Evolutionary conservation across 257 asterid genomes (phyloP).

Genomic region (Solanum corneliomulleri): DNA sequence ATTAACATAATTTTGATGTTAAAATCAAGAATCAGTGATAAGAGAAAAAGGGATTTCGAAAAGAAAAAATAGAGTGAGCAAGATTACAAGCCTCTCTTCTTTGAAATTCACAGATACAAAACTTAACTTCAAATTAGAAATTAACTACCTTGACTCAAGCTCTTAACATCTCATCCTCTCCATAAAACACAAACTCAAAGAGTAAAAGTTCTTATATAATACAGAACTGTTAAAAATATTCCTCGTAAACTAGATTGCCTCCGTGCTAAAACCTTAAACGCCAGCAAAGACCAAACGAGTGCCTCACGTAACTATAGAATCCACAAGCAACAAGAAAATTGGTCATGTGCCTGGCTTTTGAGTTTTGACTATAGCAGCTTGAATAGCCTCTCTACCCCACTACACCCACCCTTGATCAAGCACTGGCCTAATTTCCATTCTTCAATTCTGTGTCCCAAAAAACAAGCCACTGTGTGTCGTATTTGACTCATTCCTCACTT

Average conservation of each 20-base stretch:
- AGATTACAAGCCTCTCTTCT: not conserved
- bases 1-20: not conserved
- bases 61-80: not conserved
- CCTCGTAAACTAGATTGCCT: not conserved
- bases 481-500: not conserved
- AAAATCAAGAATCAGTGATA: not conserved
- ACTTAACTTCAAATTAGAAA: not conserved
- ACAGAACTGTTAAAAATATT: not conserved
- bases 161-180: not conserved
- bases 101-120: not conserved
- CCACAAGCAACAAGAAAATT: constrained; percentile 9
- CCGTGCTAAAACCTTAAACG: not conserved
- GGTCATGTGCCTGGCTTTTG: not conserved
- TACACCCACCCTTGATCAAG: not conserved
- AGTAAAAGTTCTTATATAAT: not conserved
- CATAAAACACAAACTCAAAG: not conserved
- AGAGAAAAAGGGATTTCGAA: not conserved
- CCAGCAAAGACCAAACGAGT: not conserved
- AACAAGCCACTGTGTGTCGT: not conserved
- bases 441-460: not conserved
- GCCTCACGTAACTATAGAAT: not conserved
- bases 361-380: not conserved
- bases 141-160: not conserved
- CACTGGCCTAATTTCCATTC: not conserved
- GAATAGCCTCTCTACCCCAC: not conserved